These are phyloP conservation scores for Lentinula raphanica DNA, from an alignment of 768 basidiomycete genomes.

Conservation along the genomic window DNA sequence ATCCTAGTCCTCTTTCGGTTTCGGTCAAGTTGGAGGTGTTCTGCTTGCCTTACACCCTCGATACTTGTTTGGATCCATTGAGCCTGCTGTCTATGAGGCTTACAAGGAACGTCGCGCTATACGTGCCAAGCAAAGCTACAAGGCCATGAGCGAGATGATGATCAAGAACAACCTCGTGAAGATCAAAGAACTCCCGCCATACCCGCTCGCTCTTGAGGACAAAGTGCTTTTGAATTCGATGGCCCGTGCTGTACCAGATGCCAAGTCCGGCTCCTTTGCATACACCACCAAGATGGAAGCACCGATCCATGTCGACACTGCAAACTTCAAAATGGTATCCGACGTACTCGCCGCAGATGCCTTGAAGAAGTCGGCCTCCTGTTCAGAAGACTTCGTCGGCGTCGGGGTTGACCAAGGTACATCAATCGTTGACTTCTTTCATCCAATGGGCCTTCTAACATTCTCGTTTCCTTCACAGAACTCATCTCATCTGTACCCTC, in stretches of 20 bases:
- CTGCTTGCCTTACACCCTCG: slow-evolving; percentile 87
- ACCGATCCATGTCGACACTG: slow-evolving; percentile 45
- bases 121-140: slow-evolving; percentile 72
- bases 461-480: slow-evolving; percentile 45
- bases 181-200: slow-evolving; percentile 92
- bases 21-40: slow-evolving; percentile 97
- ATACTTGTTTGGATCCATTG: slow-evolving; percentile 80
- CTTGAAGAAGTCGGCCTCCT: slow-evolving; percentile 17
- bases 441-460: slow-evolving; percentile 1
- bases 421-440: slow-evolving; percentile 13
- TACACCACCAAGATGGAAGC: slow-evolving; percentile 64
- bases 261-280: slow-evolving; percentile 82
- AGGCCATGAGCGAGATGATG: slow-evolving; percentile 95
- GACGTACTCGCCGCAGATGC: slow-evolving; percentile 39
- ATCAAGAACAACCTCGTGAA: slow-evolving; percentile 88
- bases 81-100: slow-evolving; percentile 69
- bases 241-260: slow-evolving; percentile 76
- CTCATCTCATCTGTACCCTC: slow-evolving; percentile 91
- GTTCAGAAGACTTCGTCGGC: slow-evolving; percentile 52
- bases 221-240: slow-evolving; percentile 88
- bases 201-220: slow-evolving; percentile 77
- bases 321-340: slow-evolving; percentile 66
- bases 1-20: slow-evolving; percentile 87
- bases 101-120: slow-evolving; percentile 67
- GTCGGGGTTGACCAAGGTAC: slow-evolving; percentile 88